These are phyloP conservation scores for Camellia oleifera DNA, from an alignment of 179 eudicot species.

Conservation along the genomic window DNA sequence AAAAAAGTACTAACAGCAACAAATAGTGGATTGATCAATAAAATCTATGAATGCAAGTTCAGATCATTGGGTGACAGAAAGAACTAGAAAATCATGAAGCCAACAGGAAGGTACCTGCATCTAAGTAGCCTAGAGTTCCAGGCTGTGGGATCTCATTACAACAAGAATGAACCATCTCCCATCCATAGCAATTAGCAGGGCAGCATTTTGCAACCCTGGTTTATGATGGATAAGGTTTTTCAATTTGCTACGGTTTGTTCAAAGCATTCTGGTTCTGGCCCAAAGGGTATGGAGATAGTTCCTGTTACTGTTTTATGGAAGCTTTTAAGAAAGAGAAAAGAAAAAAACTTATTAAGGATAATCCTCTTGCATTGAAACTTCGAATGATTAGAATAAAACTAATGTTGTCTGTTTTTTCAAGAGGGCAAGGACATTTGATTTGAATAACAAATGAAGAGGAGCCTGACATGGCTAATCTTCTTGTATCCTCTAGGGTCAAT, in stretches of 20 bases:
- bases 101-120: neutral
- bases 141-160: neutral
- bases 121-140: neutral
- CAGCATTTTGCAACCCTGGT: neutral
- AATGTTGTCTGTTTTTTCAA: too few species aligned
- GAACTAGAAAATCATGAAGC: neutral
- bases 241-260: neutral
- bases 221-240: neutral
- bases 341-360: too few species aligned
- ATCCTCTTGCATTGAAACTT: too few species aligned
- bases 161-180: neutral
- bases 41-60: too few species aligned
- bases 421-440: too few species aligned
- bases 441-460: too few species aligned
- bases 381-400: too few species aligned
- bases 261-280: neutral
- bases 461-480: neutral
- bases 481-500: neutral
- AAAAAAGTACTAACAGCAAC: neutral
- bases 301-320: too few species aligned
- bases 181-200: neutral
- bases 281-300: too few species aligned
- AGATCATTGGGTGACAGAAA: neutral
- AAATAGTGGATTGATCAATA: neutral
- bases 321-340: too few species aligned